Evolutionary conservation across 1,284 basidiomycete species (phyloP).

Genomic region (Sporisorium scitamineum): DNA sequence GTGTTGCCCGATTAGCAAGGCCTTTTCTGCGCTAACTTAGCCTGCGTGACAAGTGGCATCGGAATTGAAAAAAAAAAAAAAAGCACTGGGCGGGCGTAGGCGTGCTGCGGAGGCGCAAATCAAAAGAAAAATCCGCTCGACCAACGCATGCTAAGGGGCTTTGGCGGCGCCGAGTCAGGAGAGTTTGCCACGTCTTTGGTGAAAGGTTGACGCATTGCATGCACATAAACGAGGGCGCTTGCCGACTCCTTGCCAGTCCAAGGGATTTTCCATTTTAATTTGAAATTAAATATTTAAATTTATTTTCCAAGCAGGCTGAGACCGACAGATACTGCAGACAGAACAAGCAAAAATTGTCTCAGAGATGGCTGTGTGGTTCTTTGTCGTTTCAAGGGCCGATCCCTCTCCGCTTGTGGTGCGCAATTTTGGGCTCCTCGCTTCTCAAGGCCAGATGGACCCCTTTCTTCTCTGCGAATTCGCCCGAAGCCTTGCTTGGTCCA

Average conservation of each 20-base stretch:
- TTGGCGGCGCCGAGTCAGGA: background rate
- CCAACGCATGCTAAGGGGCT: background rate
- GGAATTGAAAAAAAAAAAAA: background rate
- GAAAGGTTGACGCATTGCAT: background rate
- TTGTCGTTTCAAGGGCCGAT: background rate
- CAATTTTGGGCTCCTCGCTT: constrained; percentile 1
- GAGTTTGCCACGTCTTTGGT: constrained; percentile 6
- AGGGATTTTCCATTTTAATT: background rate
- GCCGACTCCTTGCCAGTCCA: background rate
- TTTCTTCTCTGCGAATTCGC: background rate
- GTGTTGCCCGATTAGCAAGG: background rate
- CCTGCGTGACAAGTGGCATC: background rate
- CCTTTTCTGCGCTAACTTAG: background rate
- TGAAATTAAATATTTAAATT: background rate
- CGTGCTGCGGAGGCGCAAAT: background rate
- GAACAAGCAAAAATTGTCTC: constrained; percentile 4
- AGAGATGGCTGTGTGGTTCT: constrained; percentile 2
- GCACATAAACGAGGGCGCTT: background rate
- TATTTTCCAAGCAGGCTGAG: background rate
- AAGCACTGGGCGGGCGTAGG: background rate
- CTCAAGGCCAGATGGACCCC: constrained; percentile 2
- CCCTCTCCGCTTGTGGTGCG: background rate
- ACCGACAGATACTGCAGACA: background rate
- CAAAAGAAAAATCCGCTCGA: background rate
- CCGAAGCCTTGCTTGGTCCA: background rate